Base-by-base conservation (phyloP, 1,284 basidiomycete species). In the Austroboletus novae-zelandiae region DNA sequence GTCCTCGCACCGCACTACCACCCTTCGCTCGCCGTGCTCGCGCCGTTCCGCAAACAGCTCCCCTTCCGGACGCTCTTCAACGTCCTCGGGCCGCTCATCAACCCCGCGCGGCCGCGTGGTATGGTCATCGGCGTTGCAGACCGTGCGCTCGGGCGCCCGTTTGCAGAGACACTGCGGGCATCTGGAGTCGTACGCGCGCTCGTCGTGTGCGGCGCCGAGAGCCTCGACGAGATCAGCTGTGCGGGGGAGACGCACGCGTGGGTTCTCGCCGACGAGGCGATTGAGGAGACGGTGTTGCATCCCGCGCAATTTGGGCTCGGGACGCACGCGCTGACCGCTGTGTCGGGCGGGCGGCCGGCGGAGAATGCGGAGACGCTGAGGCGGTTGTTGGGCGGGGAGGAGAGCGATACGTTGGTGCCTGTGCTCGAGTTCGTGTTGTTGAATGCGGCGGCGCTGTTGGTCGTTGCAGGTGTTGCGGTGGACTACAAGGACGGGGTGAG, bases 41-140 rank as follows among this genome's bases (percentile, higher is more conserved):
- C 89, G 0, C 94, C 95, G 0, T 84, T 90, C 62, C 87, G 96
- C 47, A 87, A 89, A 61, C 74, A 83, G 0, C 83, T 99, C 47
- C 94, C 94, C 51, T 98, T 98, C 76, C 90, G 95, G 25, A 98
- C 96, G 3, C 86, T 99, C 75, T 98, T 98, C 81, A 99, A 99
- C 73, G 76, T 97, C 52, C 79, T 98, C 37, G 96, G 97, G 0
- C 96, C 96, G 0, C 79, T 98, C 39, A 89, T 98, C 71, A 98
- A 98, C 71, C 97, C 96, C 1, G 89, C 92, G 1, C 74, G 76
- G 17, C 96, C 96, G 0, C 76, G 77, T 25, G 83, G 91, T 20
- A 89, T 98, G 85, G 82, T 99, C 13, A 79, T 98, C 29, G 96
- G 96, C 47, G 90, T 99, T 20, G 90, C 94, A 13, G 87, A 88